These are phyloP conservation scores for Polytrichum formosum DNA, from an alignment of 225 moss, liverwort and hornwort genomes.

Conservation along the genomic window DNA sequence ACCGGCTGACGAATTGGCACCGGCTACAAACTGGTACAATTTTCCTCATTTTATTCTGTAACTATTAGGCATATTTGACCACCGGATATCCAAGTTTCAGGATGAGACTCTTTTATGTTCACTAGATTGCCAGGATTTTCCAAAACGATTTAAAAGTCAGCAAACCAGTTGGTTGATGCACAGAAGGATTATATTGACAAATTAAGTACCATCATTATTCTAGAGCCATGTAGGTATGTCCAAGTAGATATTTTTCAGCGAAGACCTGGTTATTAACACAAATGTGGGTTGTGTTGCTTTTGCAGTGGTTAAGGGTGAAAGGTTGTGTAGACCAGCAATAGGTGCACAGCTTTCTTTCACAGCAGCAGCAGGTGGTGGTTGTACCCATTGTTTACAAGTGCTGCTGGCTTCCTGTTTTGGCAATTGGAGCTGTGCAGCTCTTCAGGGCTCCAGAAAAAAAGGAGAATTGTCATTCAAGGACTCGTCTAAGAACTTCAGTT, in stretches of 20 bases:
- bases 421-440: slow-evolving; percentile 13
- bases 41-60: slow-evolving; percentile 15
- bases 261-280: background rate
- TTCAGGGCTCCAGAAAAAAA: slow-evolving; percentile 9
- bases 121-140: background rate
- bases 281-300: slow-evolving; percentile 8
- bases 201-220: background rate
- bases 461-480: slow-evolving; percentile 17
- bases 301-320: slow-evolving; percentile 31
- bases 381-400: slow-evolving; percentile 7
- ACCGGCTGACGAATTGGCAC: slow-evolving; percentile 26
- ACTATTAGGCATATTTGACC: background rate
- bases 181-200: background rate
- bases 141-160: background rate
- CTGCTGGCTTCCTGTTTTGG: slow-evolving; percentile 11
- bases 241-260: background rate
- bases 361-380: slow-evolving; percentile 8
- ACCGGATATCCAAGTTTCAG: too few species aligned
- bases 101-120: too few species aligned
- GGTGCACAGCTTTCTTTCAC: slow-evolving; percentile 15
- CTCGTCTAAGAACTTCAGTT: slow-evolving; percentile 24
- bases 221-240: background rate
- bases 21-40: slow-evolving; percentile 36
- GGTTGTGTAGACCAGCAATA: slow-evolving; percentile 11
- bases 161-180: background rate